These are phyloP conservation scores for Neurospora sublineolata DNA, from an alignment of 495 filamentous ascomycete species.

Conservation along the genomic window DNA sequence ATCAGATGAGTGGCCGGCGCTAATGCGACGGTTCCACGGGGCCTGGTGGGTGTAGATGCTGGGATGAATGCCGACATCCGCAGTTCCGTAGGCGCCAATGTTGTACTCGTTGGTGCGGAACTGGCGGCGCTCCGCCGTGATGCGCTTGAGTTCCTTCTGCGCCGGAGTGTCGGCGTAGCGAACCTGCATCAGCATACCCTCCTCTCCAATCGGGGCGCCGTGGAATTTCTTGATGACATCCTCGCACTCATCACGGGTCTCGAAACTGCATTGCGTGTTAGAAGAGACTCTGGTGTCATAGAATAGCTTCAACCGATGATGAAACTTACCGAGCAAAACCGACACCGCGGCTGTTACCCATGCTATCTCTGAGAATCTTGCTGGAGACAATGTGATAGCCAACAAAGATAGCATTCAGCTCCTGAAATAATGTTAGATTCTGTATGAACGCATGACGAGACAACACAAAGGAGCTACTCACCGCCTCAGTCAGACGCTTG, in stretches of 20 bases:
- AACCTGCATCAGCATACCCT: constrained; percentile 73
- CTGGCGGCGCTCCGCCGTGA: constrained; percentile 82
- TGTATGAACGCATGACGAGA: background rate
- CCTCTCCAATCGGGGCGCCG: constrained; percentile 55
- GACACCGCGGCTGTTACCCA: constrained; percentile 88
- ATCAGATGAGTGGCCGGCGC: constrained; percentile 13
- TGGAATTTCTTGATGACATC: constrained; percentile 75
- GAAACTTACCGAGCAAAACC: constrained; percentile 80
- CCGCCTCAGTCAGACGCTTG: constrained; percentile 76
- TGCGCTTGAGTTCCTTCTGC: constrained; percentile 90
- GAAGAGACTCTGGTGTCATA: background rate
- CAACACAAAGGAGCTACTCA: constrained; percentile 24
- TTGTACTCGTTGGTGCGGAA: constrained; percentile 96
- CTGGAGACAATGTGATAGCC: constrained; percentile 77
- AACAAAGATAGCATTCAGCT: constrained; percentile 65
- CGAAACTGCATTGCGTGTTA: constrained; percentile 51
- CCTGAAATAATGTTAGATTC: constrained; percentile 31
- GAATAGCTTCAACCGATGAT: too few relatives aligned
- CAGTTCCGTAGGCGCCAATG: constrained; percentile 44
- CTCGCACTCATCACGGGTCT: constrained; percentile 76
- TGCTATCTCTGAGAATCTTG: constrained; percentile 82
- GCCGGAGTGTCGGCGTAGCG: constrained; percentile 93
- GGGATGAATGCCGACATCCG: constrained; percentile 39
- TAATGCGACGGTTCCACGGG: constrained; percentile 20
- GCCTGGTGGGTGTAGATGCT: constrained; percentile 26